phyloP scores from a whole-genome alignment of 768 basidiomycete species.

The Sarcodon sp. region DNA sequence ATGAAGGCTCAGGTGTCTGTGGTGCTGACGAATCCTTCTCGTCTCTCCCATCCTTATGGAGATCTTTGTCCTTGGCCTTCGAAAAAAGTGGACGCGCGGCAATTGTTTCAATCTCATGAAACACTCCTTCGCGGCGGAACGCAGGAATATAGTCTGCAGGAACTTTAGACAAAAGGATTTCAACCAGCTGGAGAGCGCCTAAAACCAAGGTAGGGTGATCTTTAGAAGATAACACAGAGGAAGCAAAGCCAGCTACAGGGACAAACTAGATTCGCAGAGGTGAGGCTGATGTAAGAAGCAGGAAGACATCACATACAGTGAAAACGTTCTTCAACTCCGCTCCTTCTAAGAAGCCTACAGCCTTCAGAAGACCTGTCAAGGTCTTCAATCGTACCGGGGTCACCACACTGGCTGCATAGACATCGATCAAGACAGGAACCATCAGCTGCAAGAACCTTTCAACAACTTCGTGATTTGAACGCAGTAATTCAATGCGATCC shows the following conservation, averaged over 20 bases:
- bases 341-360: constrained; percentile 77
- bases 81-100: constrained; percentile 46
- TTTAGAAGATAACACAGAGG: constrained; percentile 84
- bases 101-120: constrained; percentile 82
- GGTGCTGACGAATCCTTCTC: constrained; percentile 20
- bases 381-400: constrained; percentile 82
- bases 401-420: constrained; percentile 97
- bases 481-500: constrained; percentile 65
- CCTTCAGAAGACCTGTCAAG: constrained; percentile 78
- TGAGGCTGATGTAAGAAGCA: neutral
- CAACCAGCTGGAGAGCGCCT: constrained; percentile 86
- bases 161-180: constrained; percentile 76
- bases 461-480: constrained; percentile 63
- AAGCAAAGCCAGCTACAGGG: constrained; percentile 90
- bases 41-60: constrained; percentile 19
- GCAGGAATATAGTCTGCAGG: constrained; percentile 77
- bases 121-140: constrained; percentile 90
- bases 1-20: constrained; percentile 27
- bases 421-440: constrained; percentile 91
- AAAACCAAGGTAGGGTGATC: constrained; percentile 84
- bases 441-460: constrained; percentile 78
- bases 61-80: constrained; percentile 33
- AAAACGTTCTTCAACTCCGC: constrained; percentile 68
- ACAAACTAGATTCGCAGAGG: constrained; percentile 46
- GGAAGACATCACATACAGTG: constrained; percentile 36